Base-by-base conservation (phyloP, 2,329 filamentous ascomycete species). In the Trematosphaeria pertusa region DNA sequence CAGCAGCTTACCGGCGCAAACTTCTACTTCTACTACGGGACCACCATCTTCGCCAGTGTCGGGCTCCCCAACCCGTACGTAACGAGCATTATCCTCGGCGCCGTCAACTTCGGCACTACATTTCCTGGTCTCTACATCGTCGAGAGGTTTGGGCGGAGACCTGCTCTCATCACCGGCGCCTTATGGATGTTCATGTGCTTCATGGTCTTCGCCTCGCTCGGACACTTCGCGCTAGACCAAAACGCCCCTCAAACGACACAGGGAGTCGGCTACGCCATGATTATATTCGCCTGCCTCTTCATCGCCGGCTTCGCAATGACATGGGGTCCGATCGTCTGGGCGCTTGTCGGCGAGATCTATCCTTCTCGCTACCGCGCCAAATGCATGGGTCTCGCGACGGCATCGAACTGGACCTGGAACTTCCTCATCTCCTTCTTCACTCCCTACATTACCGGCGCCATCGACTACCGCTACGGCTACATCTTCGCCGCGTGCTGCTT, bases 401-500 rank as follows among this genome's bases (percentile, higher is more conserved):
- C 74, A 4, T 66, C 61, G 15, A 77, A 77, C 61, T 77, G 75
- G 75, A 57, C 66, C 0, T 75, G 61, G 59, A 75, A 75, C 51
- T 75, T 74, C 55, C 59, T 74, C 12, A 67, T 73, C 34, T 72
- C 83, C 0, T 92, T 92, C 76, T 90, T 91, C 75, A 91, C 89
- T 0, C 87, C 88, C 0, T 91, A 91, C 71, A 91, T 92, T 64
- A 88, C 85, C 0, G 74, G 78, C 0, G 81, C 81, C 3, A 91
- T 91, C 43, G 82, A 87, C 56, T 91, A 87, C 70, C 79, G 79
- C 1, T 89, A 89, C 60, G 88, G 88, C 2, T 89, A 90, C 54
- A 84, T 92, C 21, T 91, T 91, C 69, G 88, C 87, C 0, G 86
- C 78, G 0, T 90, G 87, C 64, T 87, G 88, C 58, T 73, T 89